These are phyloP conservation scores for Lachancea sp. DNA, from an alignment of 805 yeast genomes.

Conservation along the genomic window DNA sequence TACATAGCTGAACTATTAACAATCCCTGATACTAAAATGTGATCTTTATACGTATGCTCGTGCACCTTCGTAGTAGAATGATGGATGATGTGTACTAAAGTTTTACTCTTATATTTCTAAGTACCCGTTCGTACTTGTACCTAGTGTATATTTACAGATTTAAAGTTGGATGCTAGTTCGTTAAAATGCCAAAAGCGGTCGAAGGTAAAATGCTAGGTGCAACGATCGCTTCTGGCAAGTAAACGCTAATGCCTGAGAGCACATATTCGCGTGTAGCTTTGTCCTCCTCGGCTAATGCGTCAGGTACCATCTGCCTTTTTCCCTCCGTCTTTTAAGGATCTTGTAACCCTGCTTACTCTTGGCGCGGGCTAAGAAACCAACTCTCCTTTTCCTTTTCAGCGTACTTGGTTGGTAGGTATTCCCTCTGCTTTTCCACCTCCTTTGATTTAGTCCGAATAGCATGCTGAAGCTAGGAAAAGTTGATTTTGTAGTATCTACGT, in stretches of 20 bases:
- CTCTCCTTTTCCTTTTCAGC: constrained; percentile 77
- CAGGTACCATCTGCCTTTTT: constrained; percentile 91
- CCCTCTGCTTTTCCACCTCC: constrained; percentile 84
- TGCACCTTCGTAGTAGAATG: too few relatives aligned
- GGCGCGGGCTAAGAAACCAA: constrained; percentile 85
- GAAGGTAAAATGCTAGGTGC: constrained; percentile 68
- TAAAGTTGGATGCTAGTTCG: neutral
- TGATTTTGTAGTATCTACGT: constrained; percentile 18
- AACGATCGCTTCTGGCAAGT: too few relatives aligned
- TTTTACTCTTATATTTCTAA: too few relatives aligned
- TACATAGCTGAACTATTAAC: neutral
- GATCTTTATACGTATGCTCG: too few relatives aligned
- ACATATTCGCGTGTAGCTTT: too few relatives aligned
- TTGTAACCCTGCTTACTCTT: constrained; percentile 69
- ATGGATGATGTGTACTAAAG: too few relatives aligned
- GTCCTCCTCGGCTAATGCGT: constrained; percentile 72
- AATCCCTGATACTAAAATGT: constrained; percentile 3
- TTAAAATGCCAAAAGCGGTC: neutral
- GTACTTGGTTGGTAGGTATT: constrained; percentile 93
- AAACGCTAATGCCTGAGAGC: neutral
- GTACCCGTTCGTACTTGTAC: neutral
- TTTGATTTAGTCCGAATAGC: constrained; percentile 20
- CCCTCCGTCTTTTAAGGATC: constrained; percentile 67
- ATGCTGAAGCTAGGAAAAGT: constrained; percentile 5
- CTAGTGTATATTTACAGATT: constrained; percentile 1